Percentiles rank a stretch among this genome's conserved stretches.
phyloP scores from a whole-genome alignment of 163 green algal genomes.

The Botryococcus braunii region DNA sequence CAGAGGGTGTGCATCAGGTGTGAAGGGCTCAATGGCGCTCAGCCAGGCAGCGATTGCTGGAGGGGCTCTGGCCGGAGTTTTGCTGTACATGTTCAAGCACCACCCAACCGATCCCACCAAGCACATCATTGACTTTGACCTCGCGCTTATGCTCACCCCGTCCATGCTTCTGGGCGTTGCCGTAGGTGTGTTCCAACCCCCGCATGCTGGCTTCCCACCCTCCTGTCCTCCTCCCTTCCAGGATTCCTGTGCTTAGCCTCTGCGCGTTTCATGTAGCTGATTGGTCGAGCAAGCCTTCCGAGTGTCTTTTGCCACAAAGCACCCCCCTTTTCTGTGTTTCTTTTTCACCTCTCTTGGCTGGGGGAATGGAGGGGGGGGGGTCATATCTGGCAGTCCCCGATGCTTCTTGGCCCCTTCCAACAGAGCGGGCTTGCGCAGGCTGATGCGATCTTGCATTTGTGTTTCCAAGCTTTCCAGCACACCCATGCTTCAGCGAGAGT shows the following conservation, averaged over 20 bases:
- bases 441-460: too few relatives aligned
- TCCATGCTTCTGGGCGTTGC: conserved; percentile 42
- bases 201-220: background rate
- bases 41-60: conserved; percentile 46
- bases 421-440: too few relatives aligned
- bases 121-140: conserved; percentile 39
- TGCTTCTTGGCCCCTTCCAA: too few relatives aligned
- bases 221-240: background rate
- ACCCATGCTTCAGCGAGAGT: too few relatives aligned
- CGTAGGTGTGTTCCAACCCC: conserved; percentile 11
- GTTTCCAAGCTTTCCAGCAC: too few relatives aligned
- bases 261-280: background rate
- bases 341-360: too few relatives aligned
- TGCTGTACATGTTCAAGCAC: conserved; percentile 22
- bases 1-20: conserved; percentile 16
- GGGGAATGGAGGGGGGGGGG: too few relatives aligned
- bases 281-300: too few relatives aligned
- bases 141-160: conserved; percentile 38
- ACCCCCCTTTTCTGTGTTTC: too few relatives aligned
- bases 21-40: conserved; percentile 43
- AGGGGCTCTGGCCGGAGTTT: conserved; percentile 24
- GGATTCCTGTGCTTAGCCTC: background rate
- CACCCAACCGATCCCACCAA: conserved; percentile 24
- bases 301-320: too few relatives aligned
- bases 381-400: too few relatives aligned